Conservation (phyloP, 495 filamentous ascomycete genomes). For the Penicillium chermesinum region DNA sequence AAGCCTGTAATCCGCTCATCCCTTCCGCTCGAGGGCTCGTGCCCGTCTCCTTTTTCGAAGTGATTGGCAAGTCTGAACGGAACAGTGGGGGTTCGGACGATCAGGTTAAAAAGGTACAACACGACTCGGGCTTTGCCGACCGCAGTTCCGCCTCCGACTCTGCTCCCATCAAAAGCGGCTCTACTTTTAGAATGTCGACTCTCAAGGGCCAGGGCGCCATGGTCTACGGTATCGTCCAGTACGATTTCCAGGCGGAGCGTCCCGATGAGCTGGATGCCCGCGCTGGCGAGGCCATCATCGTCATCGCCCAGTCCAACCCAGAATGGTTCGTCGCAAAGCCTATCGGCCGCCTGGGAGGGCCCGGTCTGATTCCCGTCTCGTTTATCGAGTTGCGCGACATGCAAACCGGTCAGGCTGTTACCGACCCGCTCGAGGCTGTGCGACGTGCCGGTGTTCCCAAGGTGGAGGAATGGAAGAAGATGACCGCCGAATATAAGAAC, state of each 20-base stretch:
- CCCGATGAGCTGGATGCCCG: slow-evolving; percentile 95
- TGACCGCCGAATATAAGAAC: slow-evolving; percentile 98
- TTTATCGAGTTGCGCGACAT: slow-evolving; percentile 97
- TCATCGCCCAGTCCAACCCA: slow-evolving; percentile 98
- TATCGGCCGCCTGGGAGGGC: slow-evolving; percentile 88
- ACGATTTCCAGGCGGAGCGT: slow-evolving; percentile 93
- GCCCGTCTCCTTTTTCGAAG: slow-evolving; percentile 87
- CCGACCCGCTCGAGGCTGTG: slow-evolving; percentile 82
- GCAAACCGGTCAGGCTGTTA: slow-evolving; percentile 74
- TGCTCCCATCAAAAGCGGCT: slow-evolving; percentile 24
- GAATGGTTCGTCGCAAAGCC: slow-evolving; percentile 99
- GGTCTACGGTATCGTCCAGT: slow-evolving; percentile 95
- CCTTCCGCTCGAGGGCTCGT: slow-evolving; percentile 86
- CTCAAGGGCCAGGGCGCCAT: slow-evolving; percentile 69
- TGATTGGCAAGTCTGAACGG: slow-evolving; percentile 82
- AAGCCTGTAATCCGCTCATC: slow-evolving; percentile 93
- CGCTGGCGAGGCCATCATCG: slow-evolving; percentile 91
- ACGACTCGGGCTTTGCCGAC: slow-evolving; percentile 82
- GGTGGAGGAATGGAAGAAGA: slow-evolving; percentile 99
- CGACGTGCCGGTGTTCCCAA: slow-evolving; percentile 87
- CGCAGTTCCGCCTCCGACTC: slow-evolving; percentile 40
- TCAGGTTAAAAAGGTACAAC: slow-evolving; percentile 52
- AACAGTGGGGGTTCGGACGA: slow-evolving; percentile 70
- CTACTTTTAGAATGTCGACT: slow-evolving; percentile 46
- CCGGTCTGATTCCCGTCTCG: slow-evolving; percentile 91